Base-by-base conservation (phyloP, 768 basidiomycete genomes). In the Collybia sp. region DNA sequence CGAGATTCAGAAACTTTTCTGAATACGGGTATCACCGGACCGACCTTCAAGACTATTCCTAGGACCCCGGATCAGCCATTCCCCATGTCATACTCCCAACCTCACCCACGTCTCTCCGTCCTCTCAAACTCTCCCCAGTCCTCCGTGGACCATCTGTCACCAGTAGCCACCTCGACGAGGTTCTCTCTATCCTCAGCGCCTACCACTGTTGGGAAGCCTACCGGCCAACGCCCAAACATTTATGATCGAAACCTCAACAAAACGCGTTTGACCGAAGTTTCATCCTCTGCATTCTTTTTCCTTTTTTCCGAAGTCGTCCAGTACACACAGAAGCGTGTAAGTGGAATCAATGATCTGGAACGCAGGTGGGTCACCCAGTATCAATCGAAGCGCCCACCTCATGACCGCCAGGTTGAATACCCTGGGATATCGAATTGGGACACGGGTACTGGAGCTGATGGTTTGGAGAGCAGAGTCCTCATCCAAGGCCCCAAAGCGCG, bases 241-340 rank as follows among this genome's bases (percentile, higher is more conserved):
- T 91, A 95, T 66, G 95, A 97, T 58, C 77, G 93, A 47, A 83
- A 78, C 40, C 73, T 96, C 54, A 92, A 88, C 73, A 95, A 93
- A 73, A 83, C 89, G 2, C 82, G 89, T 36, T 75, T 80, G 11
- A 67, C 83, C 18, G 95, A 98, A 61, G 90, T 95, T 43, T 87
- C 88, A 12, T 73, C 83, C 4, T 76, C 85, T 2, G 87, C 93
- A 1, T 93, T 91, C 61, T 76, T 87, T 0, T 98, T 96, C 61
- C 74, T 98, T 47, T 93, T 97, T 66, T 88, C 88, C 3, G 94
- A 98, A 67, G 73, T 93, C 11, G 85, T 99, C 1, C 87, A 93
- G 63, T 98, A 98, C 67, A 95, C 92, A 1, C 96, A 98, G 69
- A 93, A 91, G 58, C 81, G 93, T 43, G 95, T 97, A 43, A 82